A percentile compares a stretch with the other conserved stretches of the same genome.
phyloP scores from a whole-genome alignment of 257 asterid genomes.

The Rhazya stricta region DNA sequence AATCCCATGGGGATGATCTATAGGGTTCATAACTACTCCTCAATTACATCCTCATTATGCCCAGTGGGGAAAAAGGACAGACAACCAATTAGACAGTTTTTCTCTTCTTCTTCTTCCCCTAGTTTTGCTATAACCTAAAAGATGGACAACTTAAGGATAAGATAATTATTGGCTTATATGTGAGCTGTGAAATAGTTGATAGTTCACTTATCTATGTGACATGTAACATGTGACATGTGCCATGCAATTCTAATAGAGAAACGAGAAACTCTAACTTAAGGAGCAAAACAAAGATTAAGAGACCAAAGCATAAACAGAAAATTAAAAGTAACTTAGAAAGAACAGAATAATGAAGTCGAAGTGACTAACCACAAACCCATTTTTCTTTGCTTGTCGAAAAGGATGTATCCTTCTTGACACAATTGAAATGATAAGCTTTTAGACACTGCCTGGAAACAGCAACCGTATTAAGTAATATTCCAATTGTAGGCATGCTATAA shows the following conservation, averaged over 20 bases:
- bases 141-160: not conserved
- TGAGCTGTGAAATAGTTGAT: not conserved
- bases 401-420: constrained; percentile 50
- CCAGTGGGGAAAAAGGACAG: not conserved
- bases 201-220: not conserved
- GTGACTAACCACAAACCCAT: constrained; percentile 67
- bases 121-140: not conserved
- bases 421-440: constrained; percentile 64
- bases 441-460: constrained; percentile 57
- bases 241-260: not conserved
- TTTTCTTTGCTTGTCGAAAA: constrained; percentile 29
- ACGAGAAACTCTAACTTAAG: not conserved
- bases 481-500: not conserved
- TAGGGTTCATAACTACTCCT: too few species aligned
- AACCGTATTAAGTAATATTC: not conserved
- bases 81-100: not conserved
- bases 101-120: not conserved
- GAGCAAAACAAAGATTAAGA: not conserved
- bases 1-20: too few species aligned
- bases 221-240: not conserved
- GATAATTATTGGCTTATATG: not conserved
- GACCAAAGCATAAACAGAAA: not conserved
- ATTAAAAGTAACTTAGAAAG: not conserved
- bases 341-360: constrained; percentile 3
- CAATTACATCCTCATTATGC: not conserved